A percentile compares a stretch with the other conserved stretches of the same genome.
Conservation (phyloP, 768 basidiomycete genomes). For the Cystofilobasidium capitatum region DNA sequence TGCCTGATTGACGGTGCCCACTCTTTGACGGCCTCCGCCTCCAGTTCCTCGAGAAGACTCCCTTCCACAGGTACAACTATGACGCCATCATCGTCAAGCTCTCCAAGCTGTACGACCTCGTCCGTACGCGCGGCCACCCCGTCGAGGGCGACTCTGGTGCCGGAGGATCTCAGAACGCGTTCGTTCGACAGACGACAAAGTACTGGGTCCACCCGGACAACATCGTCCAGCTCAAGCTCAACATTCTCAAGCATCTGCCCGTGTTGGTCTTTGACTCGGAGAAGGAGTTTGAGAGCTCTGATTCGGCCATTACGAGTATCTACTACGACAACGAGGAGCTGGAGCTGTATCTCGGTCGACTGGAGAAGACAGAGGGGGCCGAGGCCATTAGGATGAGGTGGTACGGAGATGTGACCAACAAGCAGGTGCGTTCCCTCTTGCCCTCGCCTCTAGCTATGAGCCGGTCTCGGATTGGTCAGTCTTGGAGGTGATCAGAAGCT, state of each 20-base stretch:
- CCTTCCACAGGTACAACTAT: constrained; percentile 36
- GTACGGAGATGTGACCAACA: constrained; percentile 82
- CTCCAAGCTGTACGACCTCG: constrained; percentile 86
- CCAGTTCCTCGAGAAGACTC: constrained; percentile 74
- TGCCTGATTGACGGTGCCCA: background rate
- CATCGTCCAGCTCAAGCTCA: constrained; percentile 81
- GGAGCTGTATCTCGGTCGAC: constrained; percentile 86
- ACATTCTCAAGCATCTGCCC: constrained; percentile 82
- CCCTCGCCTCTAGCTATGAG: background rate
- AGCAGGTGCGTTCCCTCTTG: constrained; percentile 50
- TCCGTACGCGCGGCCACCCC: constrained; percentile 89
- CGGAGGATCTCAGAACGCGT: constrained; percentile 90
- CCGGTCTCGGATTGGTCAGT: background rate
- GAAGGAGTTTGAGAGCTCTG: constrained; percentile 69
- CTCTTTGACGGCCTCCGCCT: background rate
- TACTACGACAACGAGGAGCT: constrained; percentile 95
- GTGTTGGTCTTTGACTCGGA: constrained; percentile 91
- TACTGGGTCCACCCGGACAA: constrained; percentile 99
- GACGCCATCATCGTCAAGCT: constrained; percentile 92
- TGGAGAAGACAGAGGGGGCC: constrained; percentile 98
- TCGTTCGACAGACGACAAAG: constrained; percentile 96
- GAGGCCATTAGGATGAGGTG: constrained; percentile 92
- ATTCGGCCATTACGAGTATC: constrained; percentile 81
- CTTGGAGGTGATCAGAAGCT: no score
- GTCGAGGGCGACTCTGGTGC: constrained; percentile 87